A percentile compares a stretch with the other conserved stretches of the same genome.
Conservation (phyloP, 768 basidiomycete genomes). For the Basidioascus undulatus region DNA sequence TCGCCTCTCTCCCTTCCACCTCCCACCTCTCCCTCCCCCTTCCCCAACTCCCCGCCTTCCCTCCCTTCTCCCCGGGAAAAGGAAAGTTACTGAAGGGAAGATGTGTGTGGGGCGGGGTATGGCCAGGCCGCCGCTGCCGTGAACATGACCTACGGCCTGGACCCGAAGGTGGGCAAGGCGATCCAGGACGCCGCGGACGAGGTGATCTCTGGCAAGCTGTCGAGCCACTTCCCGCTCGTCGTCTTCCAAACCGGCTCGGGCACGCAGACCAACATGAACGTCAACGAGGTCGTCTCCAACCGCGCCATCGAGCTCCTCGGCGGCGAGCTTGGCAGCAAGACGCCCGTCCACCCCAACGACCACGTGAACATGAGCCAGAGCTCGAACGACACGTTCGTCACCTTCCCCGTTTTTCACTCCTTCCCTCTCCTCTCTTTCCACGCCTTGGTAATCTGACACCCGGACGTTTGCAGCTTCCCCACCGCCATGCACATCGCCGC, state of each 20-base stretch:
- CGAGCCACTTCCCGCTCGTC: conserved; percentile 90
- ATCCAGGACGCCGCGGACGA: conserved; percentile 89
- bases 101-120: too few species aligned
- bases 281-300: conserved; percentile 97
- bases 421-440: background rate
- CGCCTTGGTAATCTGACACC: too few species aligned
- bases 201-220: conserved; percentile 79
- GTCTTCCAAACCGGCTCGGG: conserved; percentile 99
- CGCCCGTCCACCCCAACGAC: conserved; percentile 94
- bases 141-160: conserved; percentile 72
- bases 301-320: conserved; percentile 92
- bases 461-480: conserved; percentile 64
- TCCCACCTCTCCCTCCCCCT: too few species aligned
- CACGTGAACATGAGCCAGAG: conserved; percentile 99
- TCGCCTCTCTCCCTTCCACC: too few species aligned
- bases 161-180: conserved; percentile 60
- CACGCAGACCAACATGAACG: conserved; percentile 99
- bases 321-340: conserved; percentile 84
- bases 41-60: too few species aligned
- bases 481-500: conserved; percentile 98
- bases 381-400: conserved; percentile 79
- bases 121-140: conserved; percentile 82
- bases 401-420: background rate
- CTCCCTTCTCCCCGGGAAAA: too few species aligned
- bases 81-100: too few species aligned